phyloP scores from a whole-genome alignment of 108 stramenopile species.

The Parmales sp. region DNA sequence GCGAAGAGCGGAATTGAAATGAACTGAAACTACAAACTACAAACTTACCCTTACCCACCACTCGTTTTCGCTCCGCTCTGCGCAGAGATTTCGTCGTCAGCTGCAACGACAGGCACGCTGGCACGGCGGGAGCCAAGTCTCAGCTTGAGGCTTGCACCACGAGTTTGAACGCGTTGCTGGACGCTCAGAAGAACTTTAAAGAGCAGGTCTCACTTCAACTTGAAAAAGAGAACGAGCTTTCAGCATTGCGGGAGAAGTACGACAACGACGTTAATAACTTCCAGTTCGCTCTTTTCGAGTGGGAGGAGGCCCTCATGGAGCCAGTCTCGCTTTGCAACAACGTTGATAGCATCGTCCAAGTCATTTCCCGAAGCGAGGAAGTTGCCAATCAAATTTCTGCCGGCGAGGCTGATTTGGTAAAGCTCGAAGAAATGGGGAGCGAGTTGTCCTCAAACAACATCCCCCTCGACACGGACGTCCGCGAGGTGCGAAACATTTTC shows the following conservation, averaged over 20 bases:
- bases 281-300: constrained; percentile 5
- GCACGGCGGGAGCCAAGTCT: neutral
- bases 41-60: too few species aligned
- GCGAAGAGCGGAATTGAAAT: too few species aligned
- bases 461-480: neutral
- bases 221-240: neutral
- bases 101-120: neutral
- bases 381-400: neutral
- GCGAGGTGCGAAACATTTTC: neutral
- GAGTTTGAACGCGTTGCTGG: neutral
- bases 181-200: neutral
- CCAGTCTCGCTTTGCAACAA: constrained; percentile 1
- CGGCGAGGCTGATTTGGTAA: neutral
- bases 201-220: neutral
- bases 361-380: neutral
- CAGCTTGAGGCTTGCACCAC: neutral
- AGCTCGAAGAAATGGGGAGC: neutral
- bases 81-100: neutral
- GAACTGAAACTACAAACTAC: too few species aligned
- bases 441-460: neutral
- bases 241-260: neutral
- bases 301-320: constrained; percentile 6
- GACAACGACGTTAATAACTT: neutral
- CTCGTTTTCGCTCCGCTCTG: too few species aligned
- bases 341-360: neutral